Evolutionary conservation across 2,329 filamentous ascomycete species (phyloP).

Genomic region (Aspergillus pseudoviridinutans): DNA sequence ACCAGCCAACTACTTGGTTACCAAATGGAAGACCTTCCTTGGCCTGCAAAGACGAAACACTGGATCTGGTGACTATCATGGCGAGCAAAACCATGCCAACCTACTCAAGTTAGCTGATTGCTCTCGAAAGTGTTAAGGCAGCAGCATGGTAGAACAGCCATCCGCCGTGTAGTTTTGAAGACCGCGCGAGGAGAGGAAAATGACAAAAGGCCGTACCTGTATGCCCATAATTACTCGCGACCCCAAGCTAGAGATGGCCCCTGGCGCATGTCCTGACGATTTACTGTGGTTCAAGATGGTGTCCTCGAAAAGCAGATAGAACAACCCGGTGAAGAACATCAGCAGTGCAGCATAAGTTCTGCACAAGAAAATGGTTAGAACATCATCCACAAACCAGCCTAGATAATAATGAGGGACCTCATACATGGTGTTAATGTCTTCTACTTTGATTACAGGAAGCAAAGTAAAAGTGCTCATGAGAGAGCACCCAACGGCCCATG

Average conservation of each 20-base stretch:
- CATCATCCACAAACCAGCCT: background rate
- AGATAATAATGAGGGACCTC: conserved; percentile 15
- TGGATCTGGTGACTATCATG: conserved; percentile 82
- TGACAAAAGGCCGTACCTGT: conserved; percentile 32
- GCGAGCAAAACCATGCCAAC: conserved; percentile 75
- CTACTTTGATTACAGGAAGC: conserved; percentile 79
- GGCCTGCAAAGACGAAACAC: conserved; percentile 77
- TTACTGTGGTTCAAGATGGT: conserved; percentile 46
- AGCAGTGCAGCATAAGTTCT: conserved; percentile 71
- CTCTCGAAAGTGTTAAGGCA: background rate
- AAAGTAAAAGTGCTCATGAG: conserved; percentile 90
- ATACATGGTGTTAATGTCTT: conserved; percentile 71
- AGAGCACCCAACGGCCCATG: conserved; percentile 73
- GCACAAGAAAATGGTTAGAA: conserved; percentile 7
- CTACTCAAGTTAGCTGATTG: conserved; percentile 31
- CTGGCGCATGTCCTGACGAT: conserved; percentile 16
- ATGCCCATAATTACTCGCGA: conserved; percentile 45
- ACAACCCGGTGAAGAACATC: conserved; percentile 71
- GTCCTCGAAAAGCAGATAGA: conserved; percentile 79
- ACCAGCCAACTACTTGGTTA: conserved; percentile 83
- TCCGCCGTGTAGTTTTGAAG: background rate
- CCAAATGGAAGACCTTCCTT: conserved; percentile 80
- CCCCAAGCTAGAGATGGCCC: conserved; percentile 23
- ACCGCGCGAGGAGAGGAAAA: background rate
- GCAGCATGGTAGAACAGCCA: background rate